A percentile compares a stretch with the other conserved stretches of the same genome.
Conservation (phyloP, 306 rosid species). For the Senna tora region DNA sequence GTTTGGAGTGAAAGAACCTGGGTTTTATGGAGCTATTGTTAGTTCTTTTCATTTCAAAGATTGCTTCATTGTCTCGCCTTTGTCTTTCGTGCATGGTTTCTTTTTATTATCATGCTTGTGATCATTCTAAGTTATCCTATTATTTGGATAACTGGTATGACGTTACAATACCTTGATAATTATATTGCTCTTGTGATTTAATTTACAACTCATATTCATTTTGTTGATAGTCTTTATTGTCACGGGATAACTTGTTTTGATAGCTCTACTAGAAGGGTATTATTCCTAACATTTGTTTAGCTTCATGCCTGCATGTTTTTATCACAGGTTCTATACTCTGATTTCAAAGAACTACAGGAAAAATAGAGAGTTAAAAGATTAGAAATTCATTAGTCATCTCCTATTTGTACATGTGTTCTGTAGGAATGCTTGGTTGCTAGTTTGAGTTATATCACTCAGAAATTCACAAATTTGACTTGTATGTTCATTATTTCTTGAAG, state of each 20-base stretch:
- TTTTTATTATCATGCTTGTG: background rate
- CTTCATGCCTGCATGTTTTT: background rate
- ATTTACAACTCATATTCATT: no score
- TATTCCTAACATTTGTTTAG: background rate
- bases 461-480: background rate
- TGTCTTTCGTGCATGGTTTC: background rate
- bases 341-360: background rate
- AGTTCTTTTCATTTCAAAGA: constrained; percentile 39
- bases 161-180: background rate
- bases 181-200: no score
- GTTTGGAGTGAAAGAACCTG: constrained; percentile 88
- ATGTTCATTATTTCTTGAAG: constrained; percentile 42
- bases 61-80: background rate
- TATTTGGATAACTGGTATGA: background rate
- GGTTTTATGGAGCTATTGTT: constrained; percentile 86
- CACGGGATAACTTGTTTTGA: no score
- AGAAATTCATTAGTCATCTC: background rate
- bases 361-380: background rate
- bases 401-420: background rate
- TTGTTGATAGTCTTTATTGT: no score
- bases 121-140: background rate
- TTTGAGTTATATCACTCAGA: background rate
- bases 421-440: background rate
- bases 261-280: no score
- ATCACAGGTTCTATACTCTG: background rate